Evolutionary conservation across 2,329 filamentous ascomycete species (phyloP).

Genomic region (Talaromyces sp.): DNA sequence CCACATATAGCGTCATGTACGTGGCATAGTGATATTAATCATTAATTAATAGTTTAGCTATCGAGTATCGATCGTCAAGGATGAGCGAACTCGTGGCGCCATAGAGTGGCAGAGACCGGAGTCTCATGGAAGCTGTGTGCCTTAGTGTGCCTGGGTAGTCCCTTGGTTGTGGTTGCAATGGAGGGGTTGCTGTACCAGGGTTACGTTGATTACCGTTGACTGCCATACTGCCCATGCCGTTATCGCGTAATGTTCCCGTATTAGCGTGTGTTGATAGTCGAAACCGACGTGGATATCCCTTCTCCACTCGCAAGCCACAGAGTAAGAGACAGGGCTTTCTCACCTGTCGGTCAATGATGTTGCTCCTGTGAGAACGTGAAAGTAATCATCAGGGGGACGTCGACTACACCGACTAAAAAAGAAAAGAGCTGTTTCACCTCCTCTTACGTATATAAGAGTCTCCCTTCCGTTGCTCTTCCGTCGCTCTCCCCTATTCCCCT

Average conservation of each 20-base stretch:
- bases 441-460: background rate
- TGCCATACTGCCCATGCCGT: background rate
- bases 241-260: background rate
- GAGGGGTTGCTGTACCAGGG: background rate
- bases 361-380: background rate
- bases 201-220: background rate
- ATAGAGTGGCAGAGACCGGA: background rate
- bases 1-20: background rate
- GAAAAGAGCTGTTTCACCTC: background rate
- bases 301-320: background rate
- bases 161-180: background rate
- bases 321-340: background rate
- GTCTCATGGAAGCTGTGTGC: background rate
- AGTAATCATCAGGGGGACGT: too few species aligned
- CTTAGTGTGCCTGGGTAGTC: background rate
- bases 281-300: background rate
- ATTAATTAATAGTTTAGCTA: background rate
- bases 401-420: background rate
- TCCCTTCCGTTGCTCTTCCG: background rate
- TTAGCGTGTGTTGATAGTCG: background rate
- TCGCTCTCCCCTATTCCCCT: background rate
- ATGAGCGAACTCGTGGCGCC: background rate
- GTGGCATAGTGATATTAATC: background rate
- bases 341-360: background rate
- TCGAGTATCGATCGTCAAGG: background rate